Percentiles rank a stretch among this genome's conserved stretches.
These are phyloP conservation scores for Scytalidium sp. DNA, from an alignment of 2,329 filamentous ascomycete species.

Conservation along the genomic window DNA sequence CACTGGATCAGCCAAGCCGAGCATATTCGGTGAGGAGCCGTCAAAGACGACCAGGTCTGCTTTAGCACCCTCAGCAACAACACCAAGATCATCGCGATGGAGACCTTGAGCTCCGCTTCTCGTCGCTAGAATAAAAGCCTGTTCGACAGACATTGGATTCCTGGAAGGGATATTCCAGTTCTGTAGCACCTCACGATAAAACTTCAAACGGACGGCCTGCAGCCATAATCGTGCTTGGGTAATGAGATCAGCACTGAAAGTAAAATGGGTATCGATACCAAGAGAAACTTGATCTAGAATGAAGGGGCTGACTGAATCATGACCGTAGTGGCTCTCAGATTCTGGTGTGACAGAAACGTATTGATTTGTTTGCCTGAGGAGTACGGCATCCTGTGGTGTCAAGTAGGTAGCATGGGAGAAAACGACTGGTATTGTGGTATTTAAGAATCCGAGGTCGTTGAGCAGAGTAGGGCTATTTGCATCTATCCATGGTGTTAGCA, in stretches of 20 bases:
- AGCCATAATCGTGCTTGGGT: constrained; percentile 30
- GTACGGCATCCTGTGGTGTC: constrained; percentile 28
- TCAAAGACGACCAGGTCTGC: constrained; percentile 48
- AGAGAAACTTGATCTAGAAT: constrained; percentile 27
- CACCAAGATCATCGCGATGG: constrained; percentile 28
- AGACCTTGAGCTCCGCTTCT: constrained; percentile 49
- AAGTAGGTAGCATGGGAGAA: constrained; percentile 36
- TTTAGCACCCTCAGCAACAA: constrained; percentile 40
- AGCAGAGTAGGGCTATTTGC: background rate
- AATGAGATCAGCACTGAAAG: constrained; percentile 27
- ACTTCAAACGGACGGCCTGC: constrained; percentile 28
- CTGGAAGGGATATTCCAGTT: constrained; percentile 39
- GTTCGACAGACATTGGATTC: constrained; percentile 50
- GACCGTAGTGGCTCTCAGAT: constrained; percentile 47
- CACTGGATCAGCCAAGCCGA: constrained; percentile 36
- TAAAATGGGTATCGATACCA: constrained; percentile 32
- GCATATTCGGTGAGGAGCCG: constrained; percentile 33
- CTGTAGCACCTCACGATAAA: constrained; percentile 36
- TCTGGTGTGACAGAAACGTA: constrained; percentile 42
- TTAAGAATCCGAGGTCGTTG: constrained; percentile 32
- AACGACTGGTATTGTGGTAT: constrained; percentile 40
- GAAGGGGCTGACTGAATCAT: constrained; percentile 33
- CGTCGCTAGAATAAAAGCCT: constrained; percentile 55
- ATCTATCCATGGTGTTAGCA: background rate
- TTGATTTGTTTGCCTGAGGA: constrained; percentile 31